Conservation (phyloP, 306 rosid genomes). For the Arachis hypogaea region DNA sequence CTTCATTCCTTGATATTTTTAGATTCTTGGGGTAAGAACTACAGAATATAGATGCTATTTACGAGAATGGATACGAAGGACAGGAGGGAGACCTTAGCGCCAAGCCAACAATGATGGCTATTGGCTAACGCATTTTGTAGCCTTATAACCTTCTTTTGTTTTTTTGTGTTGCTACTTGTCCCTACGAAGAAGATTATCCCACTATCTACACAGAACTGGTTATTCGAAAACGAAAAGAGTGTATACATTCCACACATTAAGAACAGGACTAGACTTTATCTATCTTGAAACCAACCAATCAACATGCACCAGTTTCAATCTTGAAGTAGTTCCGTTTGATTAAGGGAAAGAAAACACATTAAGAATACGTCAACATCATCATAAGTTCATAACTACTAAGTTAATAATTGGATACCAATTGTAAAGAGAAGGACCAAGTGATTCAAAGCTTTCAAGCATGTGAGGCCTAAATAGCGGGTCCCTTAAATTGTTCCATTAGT, state of each 20-base stretch:
- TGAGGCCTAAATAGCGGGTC: conserved; percentile 10
- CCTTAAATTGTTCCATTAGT: conserved; percentile 29
- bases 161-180: neutral
- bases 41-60: neutral
- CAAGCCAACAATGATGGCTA: neutral
- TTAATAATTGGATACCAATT: neutral
- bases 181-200: too few relatives aligned
- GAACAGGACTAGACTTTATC: neutral
- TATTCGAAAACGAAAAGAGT: too few relatives aligned
- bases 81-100: neutral
- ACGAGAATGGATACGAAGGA: too few relatives aligned
- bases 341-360: neutral
- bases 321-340: neutral
- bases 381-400: neutral
- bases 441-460: conserved; percentile 15
- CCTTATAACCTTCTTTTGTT: neutral
- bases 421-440: neutral
- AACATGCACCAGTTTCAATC: neutral
- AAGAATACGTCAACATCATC: neutral
- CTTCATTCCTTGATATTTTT: neutral
- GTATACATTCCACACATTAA: too few relatives aligned
- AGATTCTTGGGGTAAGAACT: neutral
- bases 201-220: too few relatives aligned
- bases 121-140: neutral
- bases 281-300: neutral